Evolutionary conservation across 2,329 filamentous ascomycete species (phyloP), one percentile per base, ranked within the genome.

Genomic region (Aspergillus tamarii): DNA sequence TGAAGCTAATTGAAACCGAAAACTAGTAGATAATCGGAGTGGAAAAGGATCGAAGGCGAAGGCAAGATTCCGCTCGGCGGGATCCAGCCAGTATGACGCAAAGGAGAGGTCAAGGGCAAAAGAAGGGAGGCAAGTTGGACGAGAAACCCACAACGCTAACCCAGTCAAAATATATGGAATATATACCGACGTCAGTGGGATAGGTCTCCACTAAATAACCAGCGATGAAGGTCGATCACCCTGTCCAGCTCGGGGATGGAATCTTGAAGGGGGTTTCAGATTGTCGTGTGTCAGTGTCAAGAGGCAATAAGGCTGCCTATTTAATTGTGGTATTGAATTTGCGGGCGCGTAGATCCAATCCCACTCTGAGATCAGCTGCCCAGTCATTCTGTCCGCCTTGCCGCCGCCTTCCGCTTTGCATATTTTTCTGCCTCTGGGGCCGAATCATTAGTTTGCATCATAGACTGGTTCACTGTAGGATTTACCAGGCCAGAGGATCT

Each of bases 41-140:
- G 67, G 60, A 63, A 69, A 56, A 52, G 58, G 60, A 62, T 68
- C 64, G 67, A 74, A 70, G 71, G 71, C 64, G 68, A 70, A 65
- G 53, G 57, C 39, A 43, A 63, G 62, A 68, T 71, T 45, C 68
- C 70, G 68, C 69, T 67, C 63, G 67, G 67, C 62, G 63, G 63
- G 63, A 52, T 63, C 55, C 66, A 66, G 61, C 72, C 70, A 74
- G 74, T 75, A 79, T 79, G 77, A 79, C 77, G 77, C 76, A 79
- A 78, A 75, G 55, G 61, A 65, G 57, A 48, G 57, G 57, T 50
- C 45, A 64, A 59, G 63, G 48, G 60, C 59, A 61, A 57, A 62
- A 58, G 55, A 41, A 60, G 54, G 60, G 55, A 59, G 54, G 64
- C 39, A 63, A 60, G 57, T 56, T 28, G 43, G 50, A 53, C 10